Base-by-base conservation (phyloP, 2,329 filamentous ascomycete species). In the Corynespora cassiicola region DNA sequence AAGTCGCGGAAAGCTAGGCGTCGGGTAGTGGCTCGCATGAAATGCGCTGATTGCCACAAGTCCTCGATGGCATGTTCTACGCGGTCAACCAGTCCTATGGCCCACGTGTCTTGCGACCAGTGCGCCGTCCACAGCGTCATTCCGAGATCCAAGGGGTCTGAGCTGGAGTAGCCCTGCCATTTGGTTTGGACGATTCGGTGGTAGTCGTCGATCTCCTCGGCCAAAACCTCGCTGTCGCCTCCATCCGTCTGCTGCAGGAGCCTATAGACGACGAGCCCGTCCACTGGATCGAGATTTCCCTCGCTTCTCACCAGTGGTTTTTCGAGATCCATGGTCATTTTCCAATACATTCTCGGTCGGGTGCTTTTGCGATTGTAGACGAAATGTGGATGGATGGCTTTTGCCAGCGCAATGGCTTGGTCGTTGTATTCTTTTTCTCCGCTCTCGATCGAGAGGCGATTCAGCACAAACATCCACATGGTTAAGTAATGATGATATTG, bases 81-180 rank as follows among this genome's bases (percentile, higher is more conserved):
- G 9, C 30, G 21, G 4, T 36, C 19, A n/a, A 33, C 18, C 10
- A 54, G 31, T 14, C 37, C 42, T n/a, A 26, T 50, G 2, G 78
- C 75, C 79, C 78, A 82, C 2, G 62, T 57, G 41, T 80, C 76
- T 4, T 33, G 26, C 2, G 68, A 72, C 61, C 80, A 78, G 43
- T 81, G 78, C 15, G 70, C 69, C 28, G 75, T 75, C 79, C 80
- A 83, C 17, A 83, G 53, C 1, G 77, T 75, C 80, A 83, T 82
- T 1, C 80, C 80, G 27, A 83, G 54, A 51, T 83, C 80, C n/a
- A 82, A 57, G 12, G 74, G 63, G 56, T 82, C 80, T 4, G 54
- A 59, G 18, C 75, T 78, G 3, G 74, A 66, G 26, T 67, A 70
- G 32, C 75, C 56, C 12, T 68, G 58, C 2, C 73, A 73, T 33